Conservation (phyloP, 176 grass and related monocot genomes). For the Cenchrus americanus region DNA sequence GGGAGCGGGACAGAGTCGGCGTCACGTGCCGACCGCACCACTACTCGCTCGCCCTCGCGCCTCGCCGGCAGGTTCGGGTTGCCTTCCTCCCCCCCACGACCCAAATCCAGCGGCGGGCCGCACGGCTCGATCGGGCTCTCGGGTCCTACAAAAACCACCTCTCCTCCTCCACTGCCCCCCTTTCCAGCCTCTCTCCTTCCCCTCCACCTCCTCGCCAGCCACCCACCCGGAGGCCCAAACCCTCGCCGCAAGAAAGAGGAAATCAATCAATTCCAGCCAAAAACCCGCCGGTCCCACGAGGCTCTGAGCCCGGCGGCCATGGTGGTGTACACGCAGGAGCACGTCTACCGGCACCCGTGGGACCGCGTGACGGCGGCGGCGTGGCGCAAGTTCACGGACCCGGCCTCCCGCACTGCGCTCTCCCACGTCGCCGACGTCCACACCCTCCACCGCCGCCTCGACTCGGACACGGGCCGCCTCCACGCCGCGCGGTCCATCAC, state of each 20-base stretch:
- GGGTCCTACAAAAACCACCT: neutral
- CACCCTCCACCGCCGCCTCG: constrained; percentile 75
- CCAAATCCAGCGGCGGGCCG: constrained; percentile 35
- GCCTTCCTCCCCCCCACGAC: constrained; percentile 43
- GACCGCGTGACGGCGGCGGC: constrained; percentile 90
- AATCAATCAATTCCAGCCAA: constrained; percentile 36
- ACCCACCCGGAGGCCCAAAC: constrained; percentile 19
- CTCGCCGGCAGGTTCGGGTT: constrained; percentile 7
- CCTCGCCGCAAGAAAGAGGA: constrained; percentile 43
- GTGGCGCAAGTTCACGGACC: constrained; percentile 98
- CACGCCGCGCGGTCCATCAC: constrained; percentile 77
- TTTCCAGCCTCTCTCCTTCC: neutral
- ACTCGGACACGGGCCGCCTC: constrained; percentile 57
- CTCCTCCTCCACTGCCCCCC: neutral
- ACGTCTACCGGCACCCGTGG: constrained; percentile 94
- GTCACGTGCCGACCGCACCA: constrained; percentile 2
- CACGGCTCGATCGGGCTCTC: neutral
- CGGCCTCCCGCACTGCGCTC: constrained; percentile 63
- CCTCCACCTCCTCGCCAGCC: neutral
- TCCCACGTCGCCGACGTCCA: constrained; percentile 89
- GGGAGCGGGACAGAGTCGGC: neutral
- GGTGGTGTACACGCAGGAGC: constrained; percentile 91
- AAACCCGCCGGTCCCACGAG: neutral
- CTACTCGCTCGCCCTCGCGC: too few species aligned
- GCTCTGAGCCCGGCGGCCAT: constrained; percentile 23